These are phyloP conservation scores for Fusarium sp. DNA, from an alignment of 2,329 filamentous ascomycete genomes.

Conservation along the genomic window DNA sequence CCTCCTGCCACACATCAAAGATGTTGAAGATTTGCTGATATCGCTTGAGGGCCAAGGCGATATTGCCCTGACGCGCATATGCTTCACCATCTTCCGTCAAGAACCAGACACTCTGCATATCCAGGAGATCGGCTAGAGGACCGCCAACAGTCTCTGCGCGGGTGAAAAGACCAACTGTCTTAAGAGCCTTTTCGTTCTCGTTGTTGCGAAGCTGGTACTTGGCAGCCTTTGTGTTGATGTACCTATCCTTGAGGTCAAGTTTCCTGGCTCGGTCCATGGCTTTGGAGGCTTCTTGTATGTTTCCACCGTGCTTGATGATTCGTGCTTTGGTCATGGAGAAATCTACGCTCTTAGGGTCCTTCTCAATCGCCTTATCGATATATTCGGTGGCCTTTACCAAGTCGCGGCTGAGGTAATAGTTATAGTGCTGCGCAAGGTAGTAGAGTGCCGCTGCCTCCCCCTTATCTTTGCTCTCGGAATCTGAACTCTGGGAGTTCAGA, in stretches of 20 bases:
- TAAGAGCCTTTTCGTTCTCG: slow-evolving; percentile 85
- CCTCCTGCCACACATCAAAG: slow-evolving; percentile 97
- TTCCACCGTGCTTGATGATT: slow-evolving; percentile 91
- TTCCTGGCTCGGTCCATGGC: slow-evolving; percentile 89
- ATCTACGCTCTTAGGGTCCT: slow-evolving; percentile 85
- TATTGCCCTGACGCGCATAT: slow-evolving; percentile 83
- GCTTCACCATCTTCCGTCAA: slow-evolving; percentile 95
- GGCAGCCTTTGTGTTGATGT: slow-evolving; percentile 98
- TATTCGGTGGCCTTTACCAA: slow-evolving; percentile 84
- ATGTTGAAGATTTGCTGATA: slow-evolving; percentile 91
- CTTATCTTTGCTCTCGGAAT: slow-evolving; percentile 62
- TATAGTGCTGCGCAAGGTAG: slow-evolving; percentile 97
- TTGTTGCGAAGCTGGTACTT: slow-evolving; percentile 97
- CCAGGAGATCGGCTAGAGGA: slow-evolving; percentile 88
- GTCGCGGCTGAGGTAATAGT: slow-evolving; percentile 89
- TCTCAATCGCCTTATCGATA: slow-evolving; percentile 84
- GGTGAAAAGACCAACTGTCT: slow-evolving; percentile 94
- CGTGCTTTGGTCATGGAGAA: slow-evolving; percentile 96
- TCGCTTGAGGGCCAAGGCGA: slow-evolving; percentile 89
- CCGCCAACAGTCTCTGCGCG: slow-evolving; percentile 90
- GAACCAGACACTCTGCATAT: slow-evolving; percentile 99
- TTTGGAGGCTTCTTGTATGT: slow-evolving; percentile 82
- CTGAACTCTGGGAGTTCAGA: slow-evolving; percentile 68
- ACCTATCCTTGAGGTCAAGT: slow-evolving; percentile 90
- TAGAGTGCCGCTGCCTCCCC: slow-evolving; percentile 87